Evolutionary conservation across 2,329 filamentous ascomycete genomes (phyloP), one percentile per base, ranked within the genome.

Genomic region (Cercospora nicotianae): DNA sequence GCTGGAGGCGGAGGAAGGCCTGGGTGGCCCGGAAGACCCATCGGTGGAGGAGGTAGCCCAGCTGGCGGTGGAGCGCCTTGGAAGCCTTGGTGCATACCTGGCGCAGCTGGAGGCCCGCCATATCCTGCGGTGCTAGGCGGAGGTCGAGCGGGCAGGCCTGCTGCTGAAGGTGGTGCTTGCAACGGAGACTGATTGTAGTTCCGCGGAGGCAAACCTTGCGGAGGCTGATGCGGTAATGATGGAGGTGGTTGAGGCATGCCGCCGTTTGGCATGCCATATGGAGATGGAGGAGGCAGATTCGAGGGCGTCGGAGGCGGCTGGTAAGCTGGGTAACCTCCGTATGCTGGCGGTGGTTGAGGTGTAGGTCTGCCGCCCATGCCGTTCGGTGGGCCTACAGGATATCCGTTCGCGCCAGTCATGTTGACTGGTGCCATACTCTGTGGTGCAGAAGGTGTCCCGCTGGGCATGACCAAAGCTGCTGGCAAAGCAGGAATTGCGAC

Each of bases 401-500:
- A 70, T 36, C 67, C 68, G 26, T 81, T 76, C 12, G 62, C 62
- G 3, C 62, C 62, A 10, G 62, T 64, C 62, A 64, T 64, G 48
- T 39, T 58, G 1, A 39, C 30, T 26, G 62, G 62, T 23, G 62
- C 18, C 76, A 85, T 82, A 23, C 79, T 79, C 16, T 82, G 76
- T 4, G 84, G 82, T 12, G 78, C 80, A 57, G 79, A 79, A 23
- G 83, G 76, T 28, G 79, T 72, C 66, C 72, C 67, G 20, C 78
- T 74, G 1, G 77, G 79, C 60, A 81, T 83, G 73, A 94, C 87
- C 73, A 96, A 89, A 67, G 89, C 91, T 4, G 91, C 87, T 1
- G 92, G 91, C 62, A 95, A 82, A 23, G 90, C 87, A 76, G 94
- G 91, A 2, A 89, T 87, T 72, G 93, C 90, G 39, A 93, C 91